Base-by-base conservation (phyloP, 345 rosid genomes). In the Aethionema arabicum region DNA sequence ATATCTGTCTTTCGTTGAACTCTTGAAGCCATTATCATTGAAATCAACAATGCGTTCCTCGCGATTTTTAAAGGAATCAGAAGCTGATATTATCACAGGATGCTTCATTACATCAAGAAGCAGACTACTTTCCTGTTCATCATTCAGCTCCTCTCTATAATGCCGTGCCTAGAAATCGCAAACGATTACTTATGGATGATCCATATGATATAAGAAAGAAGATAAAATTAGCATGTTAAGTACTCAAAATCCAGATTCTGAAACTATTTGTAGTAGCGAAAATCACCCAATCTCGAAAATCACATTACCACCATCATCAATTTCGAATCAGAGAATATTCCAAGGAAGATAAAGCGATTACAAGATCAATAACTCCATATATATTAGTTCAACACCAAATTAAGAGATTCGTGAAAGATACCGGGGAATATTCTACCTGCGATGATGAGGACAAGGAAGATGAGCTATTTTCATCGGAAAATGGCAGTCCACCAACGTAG, bases 81-180 rank as follows among this genome's bases (percentile, higher is more conserved):
- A 82, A 53, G 89, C 73, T 53, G 76, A 75, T 5, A 65, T 53
- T 61, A 92, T 47, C 66, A 53, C 14, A 16, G 91, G 90, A 62
- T 92, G 86, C 59, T 65, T 80, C 82, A 87, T 65, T 70, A 92
- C 72, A 63, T 75, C 69, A 53, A 30, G 40, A 59, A 86, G 56
- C 59, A 69, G 58, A 47, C 66, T 78, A 32, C 56, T 65, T 74
- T 67, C 85, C 98, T 84, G 79, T 40, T 67, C 57, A 72, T 12
- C 14, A 65, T 59, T 43, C 39, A 32, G 73, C 37, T 61, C 12
- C 7, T 8, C 15, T 48, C 36, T 36, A 0, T 16, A 6, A 40
- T 40, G 44, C 29, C 5, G 13, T 43, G 40, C 11, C 10, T 30
- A 44, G 8, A 45, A 47, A 31, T 49, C 31, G 5, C 49, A 52